These are phyloP conservation scores for Colletotrichum limetticola DNA, from an alignment of 2,329 filamentous ascomycete genomes.

Conservation along the genomic window DNA sequence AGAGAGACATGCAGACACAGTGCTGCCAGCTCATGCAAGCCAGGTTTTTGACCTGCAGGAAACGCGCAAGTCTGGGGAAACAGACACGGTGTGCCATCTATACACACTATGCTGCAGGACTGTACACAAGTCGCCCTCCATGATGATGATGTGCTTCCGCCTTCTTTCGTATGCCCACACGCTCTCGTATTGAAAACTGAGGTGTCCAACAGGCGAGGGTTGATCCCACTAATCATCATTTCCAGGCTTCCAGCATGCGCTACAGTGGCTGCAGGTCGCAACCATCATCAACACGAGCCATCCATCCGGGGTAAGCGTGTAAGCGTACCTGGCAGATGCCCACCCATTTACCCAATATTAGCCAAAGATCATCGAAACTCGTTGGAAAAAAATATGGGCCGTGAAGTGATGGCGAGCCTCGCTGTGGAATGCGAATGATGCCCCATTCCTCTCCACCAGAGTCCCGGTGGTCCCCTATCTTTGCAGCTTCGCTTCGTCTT, in stretches of 20 bases:
- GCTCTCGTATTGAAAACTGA: conserved; percentile 20
- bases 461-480: background rate
- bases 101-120: background rate
- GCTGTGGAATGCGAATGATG: conserved; percentile 20
- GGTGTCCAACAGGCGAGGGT: background rate
- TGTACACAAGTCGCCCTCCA: background rate
- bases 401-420: conserved; percentile 5
- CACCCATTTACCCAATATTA: conserved; percentile 20
- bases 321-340: conserved; percentile 18
- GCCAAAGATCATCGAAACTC: conserved; percentile 5
- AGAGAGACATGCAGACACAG: conserved; percentile 25
- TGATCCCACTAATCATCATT: conserved; percentile 16
- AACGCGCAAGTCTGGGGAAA: background rate
- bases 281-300: conserved; percentile 31
- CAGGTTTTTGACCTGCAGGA: conserved; percentile 9
- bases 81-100: background rate
- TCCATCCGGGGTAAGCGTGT: conserved; percentile 21
- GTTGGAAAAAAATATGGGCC: conserved; percentile 17
- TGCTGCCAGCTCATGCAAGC: conserved; percentile 17
- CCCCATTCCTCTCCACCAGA: background rate
- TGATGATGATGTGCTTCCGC: background rate
- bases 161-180: background rate
- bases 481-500: background rate
- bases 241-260: background rate
- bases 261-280: conserved; percentile 31